Evolutionary conservation across 1,284 basidiomycete genomes (phyloP).

Genomic region (Naganishia liquefaciens): DNA sequence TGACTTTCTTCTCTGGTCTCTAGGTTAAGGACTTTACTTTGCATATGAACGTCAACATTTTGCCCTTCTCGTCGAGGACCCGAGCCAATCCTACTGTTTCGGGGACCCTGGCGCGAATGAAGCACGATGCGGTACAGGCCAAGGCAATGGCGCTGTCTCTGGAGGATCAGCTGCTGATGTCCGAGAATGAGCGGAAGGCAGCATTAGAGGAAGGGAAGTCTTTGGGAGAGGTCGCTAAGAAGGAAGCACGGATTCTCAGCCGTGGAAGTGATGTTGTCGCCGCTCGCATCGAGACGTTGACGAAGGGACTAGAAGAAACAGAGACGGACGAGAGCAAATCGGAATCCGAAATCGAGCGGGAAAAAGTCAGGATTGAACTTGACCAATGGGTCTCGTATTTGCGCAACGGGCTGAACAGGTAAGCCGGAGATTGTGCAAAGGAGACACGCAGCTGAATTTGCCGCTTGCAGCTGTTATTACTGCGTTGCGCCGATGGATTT

Average conservation of each 20-base stretch:
- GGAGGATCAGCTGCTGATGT: slow-evolving; percentile 64
- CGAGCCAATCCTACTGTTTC: slow-evolving; percentile 78
- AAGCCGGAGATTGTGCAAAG: not conserved
- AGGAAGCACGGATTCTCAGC: slow-evolving; percentile 1
- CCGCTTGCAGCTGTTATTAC: slow-evolving; percentile 91
- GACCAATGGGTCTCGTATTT: slow-evolving; percentile 50
- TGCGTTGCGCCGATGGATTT: slow-evolving; percentile 88
- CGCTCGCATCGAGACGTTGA: slow-evolving; percentile 41
- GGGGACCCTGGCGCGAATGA: slow-evolving; percentile 72
- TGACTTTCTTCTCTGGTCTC: not conserved
- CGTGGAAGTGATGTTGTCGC: slow-evolving; percentile 48
- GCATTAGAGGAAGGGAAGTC: slow-evolving; percentile 63
- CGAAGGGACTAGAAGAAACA: slow-evolving; percentile 36
- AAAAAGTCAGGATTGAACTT: slow-evolving; percentile 44
- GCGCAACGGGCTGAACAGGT: slow-evolving; percentile 48
- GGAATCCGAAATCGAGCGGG: slow-evolving; percentile 14
- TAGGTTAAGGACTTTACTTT: slow-evolving; percentile 91
- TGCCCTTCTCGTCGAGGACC: slow-evolving; percentile 73
- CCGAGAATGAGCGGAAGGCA: slow-evolving; percentile 50
- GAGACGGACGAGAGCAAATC: slow-evolving; percentile 40
- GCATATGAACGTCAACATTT: slow-evolving; percentile 78
- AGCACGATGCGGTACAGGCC: slow-evolving; percentile 72
- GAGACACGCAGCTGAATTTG: slow-evolving; percentile 38
- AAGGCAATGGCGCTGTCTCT: slow-evolving; percentile 68
- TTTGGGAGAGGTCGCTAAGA: slow-evolving; percentile 63